These are phyloP conservation scores for Corynascus novoguineensis DNA, from an alignment of 495 filamentous ascomycete species.

Conservation along the genomic window DNA sequence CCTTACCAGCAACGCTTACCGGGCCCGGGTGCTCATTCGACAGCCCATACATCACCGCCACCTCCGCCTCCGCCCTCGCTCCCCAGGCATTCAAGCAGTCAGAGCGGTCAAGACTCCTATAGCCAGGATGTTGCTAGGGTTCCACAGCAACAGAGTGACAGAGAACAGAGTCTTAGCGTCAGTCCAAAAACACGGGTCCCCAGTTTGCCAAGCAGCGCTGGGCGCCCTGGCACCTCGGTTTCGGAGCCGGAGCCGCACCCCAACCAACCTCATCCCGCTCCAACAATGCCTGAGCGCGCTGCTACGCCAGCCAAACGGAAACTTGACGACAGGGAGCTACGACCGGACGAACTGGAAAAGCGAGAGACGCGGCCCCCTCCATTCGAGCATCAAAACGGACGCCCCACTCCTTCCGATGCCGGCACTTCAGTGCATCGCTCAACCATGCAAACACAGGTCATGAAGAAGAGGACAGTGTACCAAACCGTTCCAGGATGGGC, in stretches of 20 bases:
- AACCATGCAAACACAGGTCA: slow-evolving; percentile 23
- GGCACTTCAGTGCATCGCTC: slow-evolving; percentile 17
- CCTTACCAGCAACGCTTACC: slow-evolving; percentile 50
- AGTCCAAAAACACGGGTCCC: slow-evolving; percentile 59
- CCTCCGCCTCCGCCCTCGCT: slow-evolving; percentile 39
- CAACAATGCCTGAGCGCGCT: slow-evolving; percentile 30
- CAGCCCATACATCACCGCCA: slow-evolving; percentile 31
- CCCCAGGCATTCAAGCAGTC: slow-evolving; percentile 44
- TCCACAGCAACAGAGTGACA: slow-evolving; percentile 44
- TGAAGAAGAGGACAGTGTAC: slow-evolving; percentile 36
- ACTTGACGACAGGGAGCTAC: slow-evolving; percentile 46
- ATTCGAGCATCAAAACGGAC: slow-evolving; percentile 39
- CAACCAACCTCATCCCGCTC: slow-evolving; percentile 28
- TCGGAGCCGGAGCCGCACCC: slow-evolving; percentile 39
- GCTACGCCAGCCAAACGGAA: slow-evolving; percentile 49
- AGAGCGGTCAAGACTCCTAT: slow-evolving; percentile 38
- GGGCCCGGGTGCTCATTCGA: slow-evolving; percentile 32
- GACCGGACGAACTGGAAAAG: slow-evolving; percentile 41
- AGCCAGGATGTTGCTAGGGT: slow-evolving; percentile 30
- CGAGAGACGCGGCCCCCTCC: slow-evolving; percentile 38
- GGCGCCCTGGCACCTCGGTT: slow-evolving; percentile 36
- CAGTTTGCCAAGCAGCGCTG: slow-evolving; percentile 44
- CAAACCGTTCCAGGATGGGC: slow-evolving; percentile 44
- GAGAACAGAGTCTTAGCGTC: slow-evolving; percentile 57
- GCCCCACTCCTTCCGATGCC: slow-evolving; percentile 22